Evolutionary conservation across 108 stramenopile genomes (phyloP).

Genomic region (Cylindrotheca closterium): DNA sequence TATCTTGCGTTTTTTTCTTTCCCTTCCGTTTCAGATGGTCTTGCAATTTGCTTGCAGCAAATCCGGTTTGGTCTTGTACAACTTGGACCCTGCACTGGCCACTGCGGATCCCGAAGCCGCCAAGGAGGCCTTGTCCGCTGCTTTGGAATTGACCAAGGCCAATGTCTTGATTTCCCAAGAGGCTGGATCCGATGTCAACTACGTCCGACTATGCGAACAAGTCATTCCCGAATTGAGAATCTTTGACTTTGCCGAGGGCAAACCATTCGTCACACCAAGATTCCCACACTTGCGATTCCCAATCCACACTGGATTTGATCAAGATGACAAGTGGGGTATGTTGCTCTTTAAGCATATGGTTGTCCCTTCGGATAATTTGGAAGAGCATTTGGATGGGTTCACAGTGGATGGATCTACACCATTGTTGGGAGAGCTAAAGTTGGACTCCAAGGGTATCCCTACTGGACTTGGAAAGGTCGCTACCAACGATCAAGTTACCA

Average conservation of each 20-base stretch:
- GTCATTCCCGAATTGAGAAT: slow-evolving; percentile 80
- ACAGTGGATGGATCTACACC: slow-evolving; percentile 65
- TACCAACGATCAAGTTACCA: slow-evolving; percentile 76
- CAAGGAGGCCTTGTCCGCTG: slow-evolving; percentile 63
- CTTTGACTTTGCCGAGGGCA: slow-evolving; percentile 77
- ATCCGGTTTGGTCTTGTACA: slow-evolving; percentile 79
- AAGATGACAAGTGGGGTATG: slow-evolving; percentile 81
- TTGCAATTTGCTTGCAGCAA: slow-evolving; percentile 92
- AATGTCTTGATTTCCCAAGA: slow-evolving; percentile 82
- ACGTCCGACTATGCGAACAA: slow-evolving; percentile 61
- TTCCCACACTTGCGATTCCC: slow-evolving; percentile 84
- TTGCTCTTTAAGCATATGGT: slow-evolving; percentile 69
- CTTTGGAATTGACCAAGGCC: slow-evolving; percentile 78
- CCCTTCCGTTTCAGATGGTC: slow-evolving; percentile 56
- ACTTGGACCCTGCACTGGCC: slow-evolving; percentile 71
- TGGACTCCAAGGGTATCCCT: slow-evolving; percentile 69
- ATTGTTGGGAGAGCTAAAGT: slow-evolving; percentile 63
- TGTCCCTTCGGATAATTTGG: slow-evolving; percentile 56
- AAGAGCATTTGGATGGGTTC: slow-evolving; percentile 31
- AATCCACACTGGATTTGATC: slow-evolving; percentile 86
- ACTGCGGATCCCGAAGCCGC: slow-evolving; percentile 59
- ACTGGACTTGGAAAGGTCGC: slow-evolving; percentile 58
- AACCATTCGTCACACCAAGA: slow-evolving; percentile 83
- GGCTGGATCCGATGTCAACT: slow-evolving; percentile 82
- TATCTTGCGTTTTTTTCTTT: slow-evolving; percentile 1